Evolutionary conservation across 257 asterid genomes (phyloP).

Genomic region (Nicotiana paniculata): DNA sequence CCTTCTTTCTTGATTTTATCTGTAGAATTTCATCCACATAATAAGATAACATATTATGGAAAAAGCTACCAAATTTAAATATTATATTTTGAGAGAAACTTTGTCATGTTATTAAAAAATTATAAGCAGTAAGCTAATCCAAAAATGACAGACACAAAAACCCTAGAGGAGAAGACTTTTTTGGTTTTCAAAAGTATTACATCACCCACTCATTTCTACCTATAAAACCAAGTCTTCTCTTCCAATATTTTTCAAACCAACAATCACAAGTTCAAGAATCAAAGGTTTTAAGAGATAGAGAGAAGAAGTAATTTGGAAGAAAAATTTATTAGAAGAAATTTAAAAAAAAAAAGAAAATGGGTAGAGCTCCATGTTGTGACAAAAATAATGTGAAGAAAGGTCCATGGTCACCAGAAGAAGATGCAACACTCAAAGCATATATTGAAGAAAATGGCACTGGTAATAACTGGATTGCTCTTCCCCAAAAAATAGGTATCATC

Average conservation of each 20-base stretch:
- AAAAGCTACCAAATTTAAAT: conserved; percentile 30
- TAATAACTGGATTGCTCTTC: conserved; percentile 98
- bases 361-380: conserved; percentile 98
- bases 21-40: conserved; percentile 28
- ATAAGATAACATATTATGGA: conserved; percentile 28
- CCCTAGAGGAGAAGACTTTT: conserved; percentile 59
- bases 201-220: conserved; percentile 47
- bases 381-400: conserved; percentile 89
- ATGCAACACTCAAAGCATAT: conserved; percentile 75
- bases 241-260: conserved; percentile 28
- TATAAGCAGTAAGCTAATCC: conserved; percentile 51
- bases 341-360: conserved; percentile 36
- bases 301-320: conserved; percentile 7
- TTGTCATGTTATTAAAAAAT: conserved; percentile 29
- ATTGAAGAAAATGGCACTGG: conserved; percentile 78
- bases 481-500: conserved; percentile 77
- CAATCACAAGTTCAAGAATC: conserved; percentile 14
- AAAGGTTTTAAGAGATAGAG: neutral
- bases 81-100: conserved; percentile 23
- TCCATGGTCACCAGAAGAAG: conserved; percentile 98
- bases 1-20: conserved; percentile 30
- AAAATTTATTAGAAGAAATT: neutral
- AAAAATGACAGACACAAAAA: conserved; percentile 42
- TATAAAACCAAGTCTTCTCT: conserved; percentile 72
- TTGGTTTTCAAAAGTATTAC: conserved; percentile 46